Evolutionary conservation across 1,284 basidiomycete genomes (phyloP).

Genomic region (Gymnopus androsaceus): DNA sequence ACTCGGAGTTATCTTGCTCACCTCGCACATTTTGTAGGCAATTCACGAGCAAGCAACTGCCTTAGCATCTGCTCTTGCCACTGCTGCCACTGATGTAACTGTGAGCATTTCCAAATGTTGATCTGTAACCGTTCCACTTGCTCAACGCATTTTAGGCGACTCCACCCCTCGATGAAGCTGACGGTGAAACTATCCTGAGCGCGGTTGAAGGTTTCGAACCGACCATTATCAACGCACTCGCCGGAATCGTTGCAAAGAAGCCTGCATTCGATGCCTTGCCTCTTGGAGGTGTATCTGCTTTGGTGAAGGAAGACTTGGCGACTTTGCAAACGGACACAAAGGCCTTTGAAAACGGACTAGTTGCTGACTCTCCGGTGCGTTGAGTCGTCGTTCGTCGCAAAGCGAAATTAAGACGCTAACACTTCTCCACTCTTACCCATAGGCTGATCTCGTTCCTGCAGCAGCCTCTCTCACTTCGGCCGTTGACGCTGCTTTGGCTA

Average conservation of each 20-base stretch:
- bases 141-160: no score
- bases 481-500: conserved; percentile 32
- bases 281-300: conserved; percentile 13
- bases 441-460: conserved; percentile 25
- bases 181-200: conserved; percentile 30
- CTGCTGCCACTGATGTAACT: conserved; percentile 29
- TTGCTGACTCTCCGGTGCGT: conserved; percentile 32
- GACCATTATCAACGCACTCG: conserved; percentile 29
- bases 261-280: conserved; percentile 25
- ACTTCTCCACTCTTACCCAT: no score
- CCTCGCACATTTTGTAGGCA: neutral
- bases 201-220: conserved; percentile 29
- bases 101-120: conserved; percentile 18
- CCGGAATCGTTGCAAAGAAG: conserved; percentile 32
- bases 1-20: neutral
- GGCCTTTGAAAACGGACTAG: conserved; percentile 31
- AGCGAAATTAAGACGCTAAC: neutral
- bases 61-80: conserved; percentile 27
- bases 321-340: conserved; percentile 28
- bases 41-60: conserved; percentile 32
- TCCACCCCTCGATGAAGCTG: conserved; percentile 11
- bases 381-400: neutral
- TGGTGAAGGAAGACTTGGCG: conserved; percentile 26
- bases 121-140: neutral
- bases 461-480: conserved; percentile 23